A percentile compares a stretch with the other conserved stretches of the same genome.
Evolutionary conservation across 176 grass and related monocot species (phyloP).

Genomic region (Poa annua): DNA sequence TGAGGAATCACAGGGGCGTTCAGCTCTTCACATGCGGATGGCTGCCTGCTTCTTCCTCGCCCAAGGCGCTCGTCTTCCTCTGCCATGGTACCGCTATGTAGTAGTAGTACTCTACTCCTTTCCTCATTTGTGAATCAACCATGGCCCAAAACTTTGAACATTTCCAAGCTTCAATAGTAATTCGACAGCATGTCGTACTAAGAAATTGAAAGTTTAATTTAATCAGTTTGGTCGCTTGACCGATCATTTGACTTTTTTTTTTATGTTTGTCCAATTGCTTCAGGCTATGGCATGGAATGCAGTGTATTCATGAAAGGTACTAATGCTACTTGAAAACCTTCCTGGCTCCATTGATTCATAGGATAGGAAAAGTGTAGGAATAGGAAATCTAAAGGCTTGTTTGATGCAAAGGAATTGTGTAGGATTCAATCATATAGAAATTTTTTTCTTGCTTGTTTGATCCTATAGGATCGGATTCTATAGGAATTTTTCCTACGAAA

Average conservation of each 20-base stretch:
- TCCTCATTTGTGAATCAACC: neutral
- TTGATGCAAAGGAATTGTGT: too few species aligned
- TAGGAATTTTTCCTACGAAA: too few species aligned
- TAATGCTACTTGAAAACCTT: neutral
- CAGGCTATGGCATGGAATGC: slow-evolving; percentile 97
- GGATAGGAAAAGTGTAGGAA: too few species aligned
- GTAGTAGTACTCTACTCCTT: neutral
- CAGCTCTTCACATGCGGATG: slow-evolving; percentile 89
- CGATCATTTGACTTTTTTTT: slow-evolving; percentile 23
- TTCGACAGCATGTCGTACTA: neutral
- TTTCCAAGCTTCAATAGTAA: neutral
- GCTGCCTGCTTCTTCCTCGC: slow-evolving; percentile 63
- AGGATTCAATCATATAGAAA: too few species aligned
- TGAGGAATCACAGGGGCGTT: slow-evolving; percentile 69
- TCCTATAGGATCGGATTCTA: too few species aligned
- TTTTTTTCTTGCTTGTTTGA: too few species aligned
- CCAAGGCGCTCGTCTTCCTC: slow-evolving; percentile 93
- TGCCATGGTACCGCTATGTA: slow-evolving; percentile 57
- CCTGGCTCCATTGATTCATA: too few species aligned
- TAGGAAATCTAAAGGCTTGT: too few species aligned
- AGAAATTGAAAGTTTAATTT: neutral
- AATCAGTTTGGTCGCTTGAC: neutral
- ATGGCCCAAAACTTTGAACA: neutral
- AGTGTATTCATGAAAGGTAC: slow-evolving; percentile 91
- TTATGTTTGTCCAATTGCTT: slow-evolving; percentile 22